Percentiles rank a stretch among this genome's conserved stretches.
These are phyloP conservation scores for Raphanus hybrid DNA, from an alignment of 441 rosid species.

Conservation along the genomic window DNA sequence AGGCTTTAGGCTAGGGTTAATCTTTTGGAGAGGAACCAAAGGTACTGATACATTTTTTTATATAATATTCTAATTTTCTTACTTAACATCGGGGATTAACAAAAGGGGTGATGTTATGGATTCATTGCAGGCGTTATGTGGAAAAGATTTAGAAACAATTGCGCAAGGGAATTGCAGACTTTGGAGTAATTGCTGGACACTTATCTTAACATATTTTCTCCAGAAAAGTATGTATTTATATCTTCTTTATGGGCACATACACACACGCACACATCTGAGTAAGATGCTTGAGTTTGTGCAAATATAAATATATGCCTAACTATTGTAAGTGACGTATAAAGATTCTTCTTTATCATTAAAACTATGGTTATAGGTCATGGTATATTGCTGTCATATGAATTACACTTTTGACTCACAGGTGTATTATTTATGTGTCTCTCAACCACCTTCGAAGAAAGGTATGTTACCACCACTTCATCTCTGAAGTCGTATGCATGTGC, in stretches of 20 bases:
- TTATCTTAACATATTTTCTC: constrained; percentile 71
- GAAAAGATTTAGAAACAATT: constrained; percentile 75
- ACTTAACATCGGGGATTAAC: background rate
- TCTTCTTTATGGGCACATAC: background rate
- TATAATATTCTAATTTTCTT: background rate
- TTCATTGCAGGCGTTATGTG: constrained; percentile 44
- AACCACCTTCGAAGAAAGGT: constrained; percentile 80
- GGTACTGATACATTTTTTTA: constrained; percentile 38
- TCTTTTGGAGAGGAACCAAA: constrained; percentile 71
- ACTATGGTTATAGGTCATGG: background rate
- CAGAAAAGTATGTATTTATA: constrained; percentile 56
- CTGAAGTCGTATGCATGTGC: background rate
- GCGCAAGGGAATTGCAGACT: constrained; percentile 68
- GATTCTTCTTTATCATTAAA: background rate
- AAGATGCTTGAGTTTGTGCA: background rate
- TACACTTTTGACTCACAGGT: background rate
- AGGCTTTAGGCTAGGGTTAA: constrained; percentile 74
- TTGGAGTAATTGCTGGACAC: constrained; percentile 86
- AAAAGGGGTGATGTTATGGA: background rate
- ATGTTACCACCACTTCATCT: constrained; percentile 11
- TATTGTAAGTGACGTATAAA: background rate
- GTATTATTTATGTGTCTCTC: constrained; percentile 76
- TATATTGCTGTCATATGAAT: background rate
- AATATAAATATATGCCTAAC: background rate
- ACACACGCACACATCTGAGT: background rate